A percentile compares a stretch with the other conserved stretches of the same genome.
Evolutionary conservation across 108 stramenopile genomes (phyloP).

Genomic region (Fistulifera pelliculosa): DNA sequence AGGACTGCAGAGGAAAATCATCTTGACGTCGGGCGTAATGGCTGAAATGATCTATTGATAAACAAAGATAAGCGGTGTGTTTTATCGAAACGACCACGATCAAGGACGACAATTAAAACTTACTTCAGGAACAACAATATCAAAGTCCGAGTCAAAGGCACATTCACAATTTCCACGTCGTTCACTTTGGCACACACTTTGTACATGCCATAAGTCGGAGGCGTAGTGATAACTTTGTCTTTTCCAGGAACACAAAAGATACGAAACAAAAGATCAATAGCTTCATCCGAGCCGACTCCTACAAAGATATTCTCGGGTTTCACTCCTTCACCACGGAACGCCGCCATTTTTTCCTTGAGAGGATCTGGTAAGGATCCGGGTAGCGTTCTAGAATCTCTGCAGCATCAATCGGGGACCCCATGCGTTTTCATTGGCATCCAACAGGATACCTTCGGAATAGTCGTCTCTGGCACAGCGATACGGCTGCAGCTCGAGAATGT

Average conservation of each 20-base stretch:
- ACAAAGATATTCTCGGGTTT: slow-evolving; percentile 85
- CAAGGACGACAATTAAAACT: slow-evolving; percentile 9
- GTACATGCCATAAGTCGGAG: slow-evolving; percentile 97
- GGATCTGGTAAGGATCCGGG: slow-evolving; percentile 84
- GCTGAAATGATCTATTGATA: slow-evolving; percentile 45
- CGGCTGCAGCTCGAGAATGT: slow-evolving; percentile 84
- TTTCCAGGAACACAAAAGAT: slow-evolving; percentile 86
- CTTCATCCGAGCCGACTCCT: slow-evolving; percentile 95
- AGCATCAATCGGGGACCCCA: slow-evolving; percentile 68
- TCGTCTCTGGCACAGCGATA: slow-evolving; percentile 97
- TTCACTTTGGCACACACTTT: slow-evolving; percentile 94
- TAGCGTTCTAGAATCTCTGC: slow-evolving; percentile 82
- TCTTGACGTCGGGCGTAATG: slow-evolving; percentile 67
- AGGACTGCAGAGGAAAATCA: slow-evolving; percentile 90
- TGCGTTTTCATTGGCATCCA: slow-evolving; percentile 96
- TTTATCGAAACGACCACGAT: background rate
- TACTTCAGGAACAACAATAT: slow-evolving; percentile 58
- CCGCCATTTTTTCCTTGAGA: slow-evolving; percentile 68
- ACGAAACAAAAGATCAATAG: slow-evolving; percentile 92
- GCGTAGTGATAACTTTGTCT: slow-evolving; percentile 81
- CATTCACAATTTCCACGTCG: slow-evolving; percentile 69
- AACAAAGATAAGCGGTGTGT: background rate
- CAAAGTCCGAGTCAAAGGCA: slow-evolving; percentile 77
- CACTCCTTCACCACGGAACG: slow-evolving; percentile 53
- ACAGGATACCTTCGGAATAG: slow-evolving; percentile 80